Evolutionary conservation across 352 stramenopile species (phyloP), one percentile per base, ranked within the genome.

Genomic region (Phytophthora megakarya): DNA sequence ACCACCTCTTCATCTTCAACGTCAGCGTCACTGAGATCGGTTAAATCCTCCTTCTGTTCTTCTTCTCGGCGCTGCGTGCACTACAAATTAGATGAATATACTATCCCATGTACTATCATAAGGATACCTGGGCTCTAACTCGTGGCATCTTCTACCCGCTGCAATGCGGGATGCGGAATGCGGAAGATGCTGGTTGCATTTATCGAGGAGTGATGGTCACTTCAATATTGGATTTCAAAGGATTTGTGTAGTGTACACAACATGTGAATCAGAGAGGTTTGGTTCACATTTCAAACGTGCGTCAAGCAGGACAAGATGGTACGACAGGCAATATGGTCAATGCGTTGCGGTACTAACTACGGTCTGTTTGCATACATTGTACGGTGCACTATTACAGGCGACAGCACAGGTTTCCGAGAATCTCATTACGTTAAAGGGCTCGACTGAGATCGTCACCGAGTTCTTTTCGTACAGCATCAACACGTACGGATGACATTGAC

Each of bases 391-490:
- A 8, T 15, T 51, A 38, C 54, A 94, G 85, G 77, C 81, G 18
- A 89, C 83, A 45, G 71, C 81, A 11, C 83, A 92, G 61, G 62
- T 88, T 33, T 81, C 76, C 15, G 80, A 96, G 75, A 99, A 93
- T 50, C 86, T 99, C 26, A 99, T 99, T 70, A 99, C 97, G n/a
- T 80, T 99, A 16, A 98, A 98, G 70, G 98, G 98, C 39, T 99
- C 95, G 21, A 97, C 98, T 3, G 96, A 98, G 67, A 98, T 99
- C 42, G 97, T 99, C 44, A 98, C 96, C 0, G 97, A 99, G 80
- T 99, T 99, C 75, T 99, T 99, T 86, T 98, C 97, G 54, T 99
- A 98, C 67, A 95, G 93, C 55, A 99, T 99, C 78, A 99, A 99
- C 86, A 96, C 82, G 89, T 96, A 72, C 32, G 50, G 22, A 48